Evolutionary conservation across 2,329 filamentous ascomycete genomes (phyloP).

Genomic region (Coniella lustricola): DNA sequence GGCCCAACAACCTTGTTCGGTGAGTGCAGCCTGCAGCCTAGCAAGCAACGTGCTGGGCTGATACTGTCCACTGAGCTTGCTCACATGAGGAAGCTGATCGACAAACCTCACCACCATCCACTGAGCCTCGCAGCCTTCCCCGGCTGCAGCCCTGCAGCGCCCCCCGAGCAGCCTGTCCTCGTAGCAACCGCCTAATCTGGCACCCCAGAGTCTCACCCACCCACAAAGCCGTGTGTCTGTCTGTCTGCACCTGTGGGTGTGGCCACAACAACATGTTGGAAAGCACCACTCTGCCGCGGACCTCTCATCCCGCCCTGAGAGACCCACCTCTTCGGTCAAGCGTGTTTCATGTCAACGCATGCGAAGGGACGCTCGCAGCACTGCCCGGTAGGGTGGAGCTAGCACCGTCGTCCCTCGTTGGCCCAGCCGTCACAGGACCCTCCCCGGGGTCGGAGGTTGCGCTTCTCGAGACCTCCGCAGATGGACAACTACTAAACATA

Average conservation of each 20-base stretch:
- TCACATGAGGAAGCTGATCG: conserved; percentile 9
- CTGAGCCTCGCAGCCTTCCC: neutral
- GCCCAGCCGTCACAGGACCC: neutral
- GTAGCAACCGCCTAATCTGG: too few species aligned
- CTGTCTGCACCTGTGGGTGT: neutral
- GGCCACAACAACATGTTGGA: conserved; percentile 10
- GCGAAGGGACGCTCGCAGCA: neutral
- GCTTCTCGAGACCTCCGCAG: neutral
- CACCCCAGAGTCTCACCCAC: too few species aligned
- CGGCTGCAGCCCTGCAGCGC: neutral
- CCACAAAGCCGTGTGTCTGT: too few species aligned
- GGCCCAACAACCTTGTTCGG: neutral
- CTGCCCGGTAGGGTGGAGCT: conserved; percentile 5
- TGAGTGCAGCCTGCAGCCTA: conserved; percentile 4
- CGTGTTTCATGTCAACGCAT: conserved; percentile 13
- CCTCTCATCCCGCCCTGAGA: neutral
- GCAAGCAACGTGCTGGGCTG: too few species aligned
- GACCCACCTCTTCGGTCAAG: conserved; percentile 11
- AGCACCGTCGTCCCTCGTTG: neutral
- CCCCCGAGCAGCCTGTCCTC: too few species aligned
- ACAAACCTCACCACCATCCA: neutral
- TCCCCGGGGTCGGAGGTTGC: neutral
- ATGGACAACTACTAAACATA: neutral
- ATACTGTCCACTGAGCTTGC: neutral
- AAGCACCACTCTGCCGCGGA: neutral